These are phyloP conservation scores for Acanthamoeba polyphaga DNA, from an alignment of 208 protist genomes.

Conservation along the genomic window DNA sequence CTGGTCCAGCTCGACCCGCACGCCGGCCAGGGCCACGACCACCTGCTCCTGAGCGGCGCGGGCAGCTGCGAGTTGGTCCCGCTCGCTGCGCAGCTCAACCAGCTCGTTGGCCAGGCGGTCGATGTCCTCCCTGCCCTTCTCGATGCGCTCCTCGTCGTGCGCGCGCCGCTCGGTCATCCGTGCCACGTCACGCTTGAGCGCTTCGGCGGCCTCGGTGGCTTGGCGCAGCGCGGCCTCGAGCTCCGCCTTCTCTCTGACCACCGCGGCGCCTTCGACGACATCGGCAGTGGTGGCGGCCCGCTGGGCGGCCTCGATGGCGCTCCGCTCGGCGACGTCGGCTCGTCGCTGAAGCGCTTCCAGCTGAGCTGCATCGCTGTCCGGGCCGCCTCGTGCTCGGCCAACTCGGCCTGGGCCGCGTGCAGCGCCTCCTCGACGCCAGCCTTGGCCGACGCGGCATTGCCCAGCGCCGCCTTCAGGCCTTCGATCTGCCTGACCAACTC, in stretches of 20 bases:
- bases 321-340: neutral
- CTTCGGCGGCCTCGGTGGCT: neutral
- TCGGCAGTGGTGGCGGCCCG: too few species aligned
- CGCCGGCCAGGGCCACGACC: neutral
- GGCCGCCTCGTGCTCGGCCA: neutral
- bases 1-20: neutral
- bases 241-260: neutral
- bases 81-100: neutral
- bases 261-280: too few species aligned
- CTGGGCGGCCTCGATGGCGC: neutral
- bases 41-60: neutral
- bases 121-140: slow-evolving; percentile 8
- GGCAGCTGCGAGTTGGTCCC: slow-evolving; percentile 16
- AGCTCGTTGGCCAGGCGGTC: slow-evolving; percentile 4
- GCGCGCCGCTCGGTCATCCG: neutral
- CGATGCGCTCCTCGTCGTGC: slow-evolving; percentile 13
- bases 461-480: neutral
- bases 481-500: neutral
- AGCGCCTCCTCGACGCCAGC: neutral
- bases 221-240: neutral
- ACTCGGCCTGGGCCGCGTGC: neutral
- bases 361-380: neutral
- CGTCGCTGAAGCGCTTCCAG: neutral
- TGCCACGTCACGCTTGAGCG: slow-evolving; percentile 15
- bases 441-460: neutral